Base-by-base conservation (phyloP, 2,329 filamentous ascomycete genomes). In the Biscogniauxia mediterranea region DNA sequence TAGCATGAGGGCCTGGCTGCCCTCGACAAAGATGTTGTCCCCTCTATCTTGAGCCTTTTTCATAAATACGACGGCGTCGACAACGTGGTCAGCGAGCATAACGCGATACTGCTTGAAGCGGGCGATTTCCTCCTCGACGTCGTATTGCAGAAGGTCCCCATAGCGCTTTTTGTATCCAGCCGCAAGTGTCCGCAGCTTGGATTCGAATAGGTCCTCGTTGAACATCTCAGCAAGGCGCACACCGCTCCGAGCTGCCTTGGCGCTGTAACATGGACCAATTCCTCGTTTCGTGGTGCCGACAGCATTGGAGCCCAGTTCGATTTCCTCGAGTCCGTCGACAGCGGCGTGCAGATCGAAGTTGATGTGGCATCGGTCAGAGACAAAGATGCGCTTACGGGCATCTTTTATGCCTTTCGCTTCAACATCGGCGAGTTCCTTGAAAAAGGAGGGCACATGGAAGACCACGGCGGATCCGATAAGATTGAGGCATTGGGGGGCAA, bases 401-500 rank as follows among this genome's bases (percentile, higher is more conserved):
- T 83, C 76, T 62, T 65, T 66, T 17, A 89, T 77, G 11, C 86
- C 86, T 71, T 89, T 85, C 58, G 79, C 80, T 68, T 89, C 82
- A 25, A 89, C 75, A 17, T 79, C 82, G 61, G 81, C 77, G 53
- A 90, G 78, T 74, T 90, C 88, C 67, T 83, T 82, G 80, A 89
- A 89, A 79, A 90, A 89, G 58, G 80, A 80, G 20, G 86, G 85
- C 69, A 75, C 70, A 54, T 75, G 70, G 42, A 74, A 70, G 53
- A 59, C 85, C 50, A 85, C 83, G 54, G 81, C 89, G 55, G 87
- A 89, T 62, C 89, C 90, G 72, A 93, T 89, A 60, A 93, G 79
- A 78, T 93, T 93, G 69, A 86, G 81, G 74, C 85, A 90, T 52
- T 79, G 79, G 6, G 89, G 87, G 72, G 89, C 91, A 66, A 93